These are phyloP conservation scores for Phoma sp. DNA, from an alignment of 2,329 filamentous ascomycete genomes.

Conservation along the genomic window DNA sequence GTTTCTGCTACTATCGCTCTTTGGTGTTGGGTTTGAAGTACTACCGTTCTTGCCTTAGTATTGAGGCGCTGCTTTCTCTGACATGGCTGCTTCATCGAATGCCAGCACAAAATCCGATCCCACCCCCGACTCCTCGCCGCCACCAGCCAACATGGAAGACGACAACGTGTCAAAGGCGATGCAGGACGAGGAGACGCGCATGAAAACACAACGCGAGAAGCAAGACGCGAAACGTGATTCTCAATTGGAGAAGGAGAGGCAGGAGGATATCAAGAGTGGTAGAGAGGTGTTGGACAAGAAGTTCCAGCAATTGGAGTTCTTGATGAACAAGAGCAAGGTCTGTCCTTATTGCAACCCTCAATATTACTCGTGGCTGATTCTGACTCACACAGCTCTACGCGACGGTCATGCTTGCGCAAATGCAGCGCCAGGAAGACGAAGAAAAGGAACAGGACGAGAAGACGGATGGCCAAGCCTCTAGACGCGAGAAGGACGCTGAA, in stretches of 20 bases:
- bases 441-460: constrained; percentile 55
- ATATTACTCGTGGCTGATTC: constrained; percentile 4
- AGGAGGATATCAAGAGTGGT: constrained; percentile 56
- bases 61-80: neutral
- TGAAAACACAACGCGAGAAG: constrained; percentile 51
- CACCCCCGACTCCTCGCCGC: constrained; percentile 45
- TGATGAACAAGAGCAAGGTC: constrained; percentile 60
- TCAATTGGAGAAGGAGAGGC: constrained; percentile 52
- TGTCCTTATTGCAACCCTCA: neutral
- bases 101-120: constrained; percentile 33
- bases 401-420: constrained; percentile 60
- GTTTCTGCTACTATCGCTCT: constrained; percentile 2
- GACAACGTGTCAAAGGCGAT: constrained; percentile 48
- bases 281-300: constrained; percentile 56
- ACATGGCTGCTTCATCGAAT: constrained; percentile 35
- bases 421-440: constrained; percentile 59
- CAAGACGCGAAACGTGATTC: constrained; percentile 54
- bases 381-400: constrained; percentile 50
- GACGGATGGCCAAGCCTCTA: constrained; percentile 52
- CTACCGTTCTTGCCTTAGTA: neutral
- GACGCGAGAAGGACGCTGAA: constrained; percentile 56
- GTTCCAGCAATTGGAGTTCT: constrained; percentile 59
- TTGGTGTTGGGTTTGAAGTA: neutral
- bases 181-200: constrained; percentile 55
- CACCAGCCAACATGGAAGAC: constrained; percentile 37